Base-by-base conservation (phyloP, 1,284 basidiomycete genomes). In the Tranzscheliella williamsii region DNA sequence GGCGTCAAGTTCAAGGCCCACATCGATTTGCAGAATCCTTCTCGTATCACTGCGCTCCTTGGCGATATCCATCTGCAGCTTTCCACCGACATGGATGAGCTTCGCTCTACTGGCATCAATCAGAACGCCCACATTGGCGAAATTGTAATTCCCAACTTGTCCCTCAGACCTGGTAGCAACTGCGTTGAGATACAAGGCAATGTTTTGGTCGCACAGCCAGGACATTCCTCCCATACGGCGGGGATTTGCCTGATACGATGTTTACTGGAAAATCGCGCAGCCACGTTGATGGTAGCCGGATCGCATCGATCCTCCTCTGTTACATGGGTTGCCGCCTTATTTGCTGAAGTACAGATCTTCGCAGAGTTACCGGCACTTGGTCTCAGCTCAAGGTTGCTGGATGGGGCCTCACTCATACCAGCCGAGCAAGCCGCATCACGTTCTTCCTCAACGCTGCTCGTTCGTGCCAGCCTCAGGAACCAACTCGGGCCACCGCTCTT, bases 381-480 rank as follows among this genome's bases (percentile, higher is more conserved):
- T 21, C 49, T 67, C 36, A 46, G 32, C 15, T 57, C 56, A 4
- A 38, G 40, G 16, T 26, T 71, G 29, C 46, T 71, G 6, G 65
- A 71, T 32, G 68, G 68, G 11, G 68, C 68, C 11, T 61, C 67
- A 21, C 53, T 71, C 7, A 40, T 56, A 8, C 38, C 51, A 1
- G 31, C 44, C 26, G 50, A 64, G 15, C 35, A 44, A 2, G 16
- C 24, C 22, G 33, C 24, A 5, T 3, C 23, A 16, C 20, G 35
- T 3, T 31, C 39, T 1, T 35, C 46, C n/a, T 31, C 47, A 23
- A 39, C 52, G 58, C 48, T 64, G 11, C 58, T 48, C 13, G 67
- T 65, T 15, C 48, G 68, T 13, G 50, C 67, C 11, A 71, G 67
- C 8, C 53, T 71, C 13, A 44, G 63, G 37, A 71, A 71, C 31